Evolutionary conservation across 2,329 filamentous ascomycete species (phyloP), one percentile per base, ranked within the genome.

Genomic region (Fusarium caatingaense): DNA sequence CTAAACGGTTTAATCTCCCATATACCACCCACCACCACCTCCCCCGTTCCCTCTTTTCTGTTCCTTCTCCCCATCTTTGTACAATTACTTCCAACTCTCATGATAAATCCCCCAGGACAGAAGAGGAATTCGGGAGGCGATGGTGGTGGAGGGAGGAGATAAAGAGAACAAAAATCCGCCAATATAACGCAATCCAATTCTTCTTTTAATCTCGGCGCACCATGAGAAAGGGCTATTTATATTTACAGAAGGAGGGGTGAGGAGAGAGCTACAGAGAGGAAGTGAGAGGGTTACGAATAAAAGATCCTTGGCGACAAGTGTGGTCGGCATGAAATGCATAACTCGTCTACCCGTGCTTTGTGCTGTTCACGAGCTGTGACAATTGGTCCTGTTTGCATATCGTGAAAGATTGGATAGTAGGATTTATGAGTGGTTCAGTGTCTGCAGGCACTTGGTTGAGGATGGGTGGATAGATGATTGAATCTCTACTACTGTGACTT

Each of bases 1-100:
- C 90, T 88, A 84, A 80, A 75, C 46, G 34, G 49, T 27, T 50
- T 30, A 56, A 53, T 60, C 45, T 55, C 54, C 55, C n/a, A 55
- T 50, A 32, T 57, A 32, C 48, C 50, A 50, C 53, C 53, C 53
- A 64, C 49, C 47, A 21, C 53, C 44, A 15, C 30, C 54, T 27
- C 44, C 34, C 49, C 34, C 44, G 16, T n/a, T 25, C 42, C 21
- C 48, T 56, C 30, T 56, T 37, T 40, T 49, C 42, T 27, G 30
- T 56, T 56, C 60, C 68, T 40, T n/a, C 28, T 30, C 55, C 48
- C 62, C 58, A 70, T 64, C 59, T 53, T 72, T 76, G 73, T 76
- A 77, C 70, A 74, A 76, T 76, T 71, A 75, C 56, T 41, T 27
- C 16, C 34, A 54, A 54, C 53, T 50, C 62, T 66, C 62, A 30